A percentile compares a stretch with the other conserved stretches of the same genome.
Conservation (phyloP, 2,329 filamentous ascomycete species). For the Gnomoniopsis sp. region DNA sequence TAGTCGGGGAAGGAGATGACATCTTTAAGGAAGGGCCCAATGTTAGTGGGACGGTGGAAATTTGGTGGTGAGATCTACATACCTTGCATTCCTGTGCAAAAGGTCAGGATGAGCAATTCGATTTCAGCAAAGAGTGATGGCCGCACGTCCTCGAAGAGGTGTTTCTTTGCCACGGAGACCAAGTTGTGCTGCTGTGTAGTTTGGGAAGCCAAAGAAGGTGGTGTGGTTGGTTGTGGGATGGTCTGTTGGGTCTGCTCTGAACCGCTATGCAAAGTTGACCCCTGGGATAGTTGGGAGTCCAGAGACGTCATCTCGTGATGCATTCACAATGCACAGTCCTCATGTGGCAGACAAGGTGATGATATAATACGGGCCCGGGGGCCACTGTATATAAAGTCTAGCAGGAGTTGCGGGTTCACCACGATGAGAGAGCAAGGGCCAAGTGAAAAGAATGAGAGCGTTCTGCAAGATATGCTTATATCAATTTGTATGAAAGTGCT, state of each 20-base stretch:
- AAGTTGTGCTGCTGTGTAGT: background rate
- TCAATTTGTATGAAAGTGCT: too few relatives aligned
- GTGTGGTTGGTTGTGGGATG: too few relatives aligned
- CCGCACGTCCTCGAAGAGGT: constrained; percentile 31
- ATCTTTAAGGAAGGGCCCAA: constrained; percentile 32
- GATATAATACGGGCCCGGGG: too few relatives aligned
- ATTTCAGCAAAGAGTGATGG: constrained; percentile 40
- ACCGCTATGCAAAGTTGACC: background rate
- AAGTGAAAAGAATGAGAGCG: background rate
- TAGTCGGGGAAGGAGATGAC: constrained; percentile 59
- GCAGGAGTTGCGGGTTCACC: background rate
- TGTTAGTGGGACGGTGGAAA: background rate
- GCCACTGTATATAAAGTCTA: background rate
- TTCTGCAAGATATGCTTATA: too few relatives aligned
- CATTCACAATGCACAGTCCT: background rate
- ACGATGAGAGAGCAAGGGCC: background rate
- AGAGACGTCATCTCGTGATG: background rate
- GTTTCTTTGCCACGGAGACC: constrained; percentile 21
- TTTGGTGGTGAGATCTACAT: constrained; percentile 4
- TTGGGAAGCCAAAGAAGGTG: background rate
- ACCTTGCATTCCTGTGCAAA: constrained; percentile 51
- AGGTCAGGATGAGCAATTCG: constrained; percentile 44
- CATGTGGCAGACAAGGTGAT: background rate
- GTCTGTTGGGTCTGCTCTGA: background rate
- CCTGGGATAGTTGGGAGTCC: background rate